Evolutionary conservation across 139 green algal genomes (phyloP), one percentile per base, ranked within the genome.

Genomic region (Mesotaenium endlicherianum): DNA sequence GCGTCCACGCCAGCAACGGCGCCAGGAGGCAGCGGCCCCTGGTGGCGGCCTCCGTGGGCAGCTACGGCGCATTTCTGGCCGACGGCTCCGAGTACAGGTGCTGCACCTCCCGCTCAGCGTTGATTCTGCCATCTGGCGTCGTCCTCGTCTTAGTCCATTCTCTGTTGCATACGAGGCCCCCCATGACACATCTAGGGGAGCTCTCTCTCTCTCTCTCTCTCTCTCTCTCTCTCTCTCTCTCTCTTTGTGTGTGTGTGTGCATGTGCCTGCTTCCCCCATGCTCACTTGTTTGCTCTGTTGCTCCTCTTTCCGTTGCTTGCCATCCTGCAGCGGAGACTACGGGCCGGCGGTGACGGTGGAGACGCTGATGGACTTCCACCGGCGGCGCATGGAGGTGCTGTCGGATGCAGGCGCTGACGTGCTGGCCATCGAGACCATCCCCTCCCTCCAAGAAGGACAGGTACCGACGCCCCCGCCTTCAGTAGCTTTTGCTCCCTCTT

Each of bases 71-170:
- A 14, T 85, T 55, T 47, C 74, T 89, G 20, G 77, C 84, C 14
- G 77, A 89, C 34, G 84, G 84, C 5, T 82, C 77, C 4, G 84
- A 89, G 16, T 89, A 89, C 44, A 75, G 55, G 72, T 78, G 64
- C 41, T 36, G 41, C 26, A 64, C 26, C 26, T 34, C 26, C 53
- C 20, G 53, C 26, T 64, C 20, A 26, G 53, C 26, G 26, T 26
- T 64, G 53, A 34, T 64, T 20, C 20, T 34, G 26, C 26, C 53
- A 34, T 20, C 26, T 20, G 26, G 20, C 26, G 20, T 64, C 26
- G 26, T 64, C 26, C 53, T 34, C 20, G 20, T 64, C 53, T 20
- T 64, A 64, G 26, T 64, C 26, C 53, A 34, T 26, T 20, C 26
- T 26, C 26, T 34, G 53, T 64, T 34, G 20, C 20, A 64, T 64